Percentiles rank a stretch among this genome's conserved stretches.
Conservation (phyloP, 495 filamentous ascomycete genomes). For the Penicillium turbatum region DNA sequence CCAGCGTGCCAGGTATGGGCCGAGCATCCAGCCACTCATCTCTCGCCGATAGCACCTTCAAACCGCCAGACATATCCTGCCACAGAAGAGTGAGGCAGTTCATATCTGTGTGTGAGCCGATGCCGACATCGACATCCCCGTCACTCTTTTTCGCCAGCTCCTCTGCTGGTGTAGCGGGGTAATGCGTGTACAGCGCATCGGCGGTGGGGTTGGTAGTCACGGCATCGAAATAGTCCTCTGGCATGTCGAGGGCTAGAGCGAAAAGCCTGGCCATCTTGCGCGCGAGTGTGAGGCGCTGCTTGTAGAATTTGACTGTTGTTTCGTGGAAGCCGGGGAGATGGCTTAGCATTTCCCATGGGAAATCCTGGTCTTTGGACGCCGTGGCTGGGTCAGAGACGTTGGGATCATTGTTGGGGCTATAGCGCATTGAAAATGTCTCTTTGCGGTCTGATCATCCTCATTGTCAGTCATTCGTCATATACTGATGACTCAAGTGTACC, state of each 20-base stretch:
- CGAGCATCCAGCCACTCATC: constrained; percentile 52
- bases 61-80: constrained; percentile 49
- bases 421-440: constrained; percentile 44
- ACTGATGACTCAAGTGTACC: neutral
- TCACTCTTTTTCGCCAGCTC: constrained; percentile 15
- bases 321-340: constrained; percentile 47
- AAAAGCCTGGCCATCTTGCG: constrained; percentile 47
- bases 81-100: constrained; percentile 56
- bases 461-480: neutral
- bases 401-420: constrained; percentile 45
- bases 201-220: constrained; percentile 48
- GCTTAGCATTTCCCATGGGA: constrained; percentile 45
- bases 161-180: constrained; percentile 38
- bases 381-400: constrained; percentile 30
- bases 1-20: constrained; percentile 54
- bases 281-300: constrained; percentile 41
- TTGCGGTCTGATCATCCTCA: constrained; percentile 22
- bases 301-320: constrained; percentile 46
- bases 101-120: constrained; percentile 57
- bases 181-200: constrained; percentile 49
- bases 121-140: constrained; percentile 37
- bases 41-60: constrained; percentile 49
- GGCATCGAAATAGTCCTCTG: constrained; percentile 49
- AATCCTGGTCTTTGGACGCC: constrained; percentile 37
- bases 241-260: constrained; percentile 45